Percentiles rank a stretch among this genome's conserved stretches.
These are phyloP conservation scores for Schizochytrium sp. DNA, from an alignment of 108 stramenopile species.

Conservation along the genomic window DNA sequence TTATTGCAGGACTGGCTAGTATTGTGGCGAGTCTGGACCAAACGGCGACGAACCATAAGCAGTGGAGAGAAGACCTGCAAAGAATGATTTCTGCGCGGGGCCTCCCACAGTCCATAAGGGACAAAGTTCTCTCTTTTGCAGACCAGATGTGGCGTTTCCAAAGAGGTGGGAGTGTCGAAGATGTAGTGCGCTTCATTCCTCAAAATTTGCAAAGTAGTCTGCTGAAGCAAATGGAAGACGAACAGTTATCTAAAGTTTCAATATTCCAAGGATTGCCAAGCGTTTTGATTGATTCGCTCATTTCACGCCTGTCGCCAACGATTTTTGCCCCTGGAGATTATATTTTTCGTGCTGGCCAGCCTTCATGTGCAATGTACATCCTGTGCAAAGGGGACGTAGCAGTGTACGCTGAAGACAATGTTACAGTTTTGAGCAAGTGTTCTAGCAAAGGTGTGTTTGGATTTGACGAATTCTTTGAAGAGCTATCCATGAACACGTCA, in stretches of 20 bases:
- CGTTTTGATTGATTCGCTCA: not conserved
- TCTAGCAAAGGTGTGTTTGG: not conserved
- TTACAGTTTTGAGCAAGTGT: not conserved
- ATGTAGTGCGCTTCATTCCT: conserved; percentile 31
- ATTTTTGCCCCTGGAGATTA: conserved; percentile 18
- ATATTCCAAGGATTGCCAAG: conserved; percentile 16
- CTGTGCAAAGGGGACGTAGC: not conserved
- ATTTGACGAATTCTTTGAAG: conserved; percentile 50
- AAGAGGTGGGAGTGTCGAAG: conserved; percentile 14
- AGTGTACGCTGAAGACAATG: not conserved
- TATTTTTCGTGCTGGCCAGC: not conserved
- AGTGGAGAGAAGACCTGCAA: not conserved
- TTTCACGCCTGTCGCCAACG: not conserved
- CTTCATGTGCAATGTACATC: conserved; percentile 21
- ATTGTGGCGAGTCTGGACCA: conserved; percentile 46
- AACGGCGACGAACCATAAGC: conserved; percentile 16
- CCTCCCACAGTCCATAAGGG: conserved; percentile 29
- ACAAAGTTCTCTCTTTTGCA: conserved; percentile 4
- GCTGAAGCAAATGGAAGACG: not conserved
- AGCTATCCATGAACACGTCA: not conserved
- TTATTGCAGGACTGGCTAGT: conserved; percentile 3
- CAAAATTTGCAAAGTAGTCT: not conserved
- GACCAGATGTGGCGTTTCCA: conserved; percentile 36
- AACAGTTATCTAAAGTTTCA: conserved; percentile 16
- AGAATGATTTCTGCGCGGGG: not conserved